Evolutionary conservation across 345 rosid genomes (phyloP).

Genomic region (Citropsis articulata): DNA sequence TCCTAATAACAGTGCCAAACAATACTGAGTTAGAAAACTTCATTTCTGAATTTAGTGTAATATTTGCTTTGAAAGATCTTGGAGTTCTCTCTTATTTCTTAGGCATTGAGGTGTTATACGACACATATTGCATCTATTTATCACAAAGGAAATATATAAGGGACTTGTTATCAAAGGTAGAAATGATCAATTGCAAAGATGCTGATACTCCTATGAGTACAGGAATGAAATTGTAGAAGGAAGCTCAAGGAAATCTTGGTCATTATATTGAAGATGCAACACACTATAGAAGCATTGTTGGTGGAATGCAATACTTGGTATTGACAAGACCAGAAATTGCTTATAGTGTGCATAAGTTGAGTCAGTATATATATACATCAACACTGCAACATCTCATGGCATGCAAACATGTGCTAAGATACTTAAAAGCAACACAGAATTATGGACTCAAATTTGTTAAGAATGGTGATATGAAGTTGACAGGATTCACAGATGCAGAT

Average conservation of each 20-base stretch:
- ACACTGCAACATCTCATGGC: rapidly evolving
- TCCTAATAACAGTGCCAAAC: neutral
- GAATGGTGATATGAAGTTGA: too few relatives aligned
- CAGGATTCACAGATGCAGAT: too few relatives aligned
- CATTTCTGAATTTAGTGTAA: neutral
- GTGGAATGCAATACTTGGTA: neutral
- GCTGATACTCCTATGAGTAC: neutral
- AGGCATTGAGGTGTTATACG: neutral
- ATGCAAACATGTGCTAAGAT: neutral
- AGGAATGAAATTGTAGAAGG: neutral
- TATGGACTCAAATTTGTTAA: too few relatives aligned
- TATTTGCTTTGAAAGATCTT: neutral
- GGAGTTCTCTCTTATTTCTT: neutral
- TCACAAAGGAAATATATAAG: neutral
- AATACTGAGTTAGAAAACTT: rapidly evolving
- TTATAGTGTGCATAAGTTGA: neutral
- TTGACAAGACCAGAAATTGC: neutral
- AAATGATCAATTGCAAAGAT: neutral
- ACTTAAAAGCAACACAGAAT: rapidly evolving
- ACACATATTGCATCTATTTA: neutral
- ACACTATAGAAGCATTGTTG: neutral
- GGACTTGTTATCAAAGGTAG: neutral
- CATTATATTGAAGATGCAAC: too few relatives aligned
- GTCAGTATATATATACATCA: neutral
- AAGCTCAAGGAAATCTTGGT: neutral